Conservation (phyloP, 768 basidiomycete species). For the Sutorius australiensis region DNA sequence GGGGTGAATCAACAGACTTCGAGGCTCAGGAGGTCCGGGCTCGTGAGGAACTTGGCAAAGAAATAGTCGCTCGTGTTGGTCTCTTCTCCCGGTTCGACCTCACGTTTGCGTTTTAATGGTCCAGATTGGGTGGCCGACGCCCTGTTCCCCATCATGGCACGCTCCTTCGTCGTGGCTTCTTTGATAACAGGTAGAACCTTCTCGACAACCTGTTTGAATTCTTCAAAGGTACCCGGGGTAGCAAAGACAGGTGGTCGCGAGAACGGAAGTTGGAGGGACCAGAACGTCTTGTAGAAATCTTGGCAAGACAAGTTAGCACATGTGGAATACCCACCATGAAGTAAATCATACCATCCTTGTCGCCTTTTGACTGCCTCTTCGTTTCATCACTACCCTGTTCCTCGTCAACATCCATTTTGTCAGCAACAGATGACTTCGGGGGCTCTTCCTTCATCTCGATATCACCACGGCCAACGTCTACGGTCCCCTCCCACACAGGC, state of each 20-base stretch:
- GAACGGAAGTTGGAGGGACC: constrained; percentile 84
- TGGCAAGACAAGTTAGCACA: constrained; percentile 4
- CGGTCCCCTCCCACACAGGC: constrained; percentile 69
- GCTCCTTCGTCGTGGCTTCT: constrained; percentile 84
- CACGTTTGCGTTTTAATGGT: constrained; percentile 63
- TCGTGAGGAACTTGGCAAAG: constrained; percentile 91
- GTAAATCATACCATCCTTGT: constrained; percentile 56
- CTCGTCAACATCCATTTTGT: constrained; percentile 65
- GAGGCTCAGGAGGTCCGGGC: constrained; percentile 78
- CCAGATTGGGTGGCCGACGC: constrained; percentile 35
- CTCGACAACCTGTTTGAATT: constrained; percentile 68
- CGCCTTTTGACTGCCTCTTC: constrained; percentile 40
- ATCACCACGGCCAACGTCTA: constrained; percentile 35
- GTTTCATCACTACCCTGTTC: constrained; percentile 24
- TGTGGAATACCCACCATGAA: not conserved
- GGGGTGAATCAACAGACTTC: constrained; percentile 52
- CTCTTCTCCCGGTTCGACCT: constrained; percentile 51
- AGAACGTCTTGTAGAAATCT: constrained; percentile 87
- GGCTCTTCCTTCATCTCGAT: constrained; percentile 31
- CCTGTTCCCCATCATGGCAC: constrained; percentile 81
- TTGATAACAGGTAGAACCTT: constrained; percentile 76
- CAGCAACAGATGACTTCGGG: constrained; percentile 33
- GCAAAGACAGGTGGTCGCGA: constrained; percentile 75
- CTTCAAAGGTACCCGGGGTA: constrained; percentile 47
- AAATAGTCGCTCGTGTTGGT: constrained; percentile 68